A percentile compares a stretch with the other conserved stretches of the same genome.
These are phyloP conservation scores for Lipomyces oligophaga DNA, from an alignment of 805 yeast genomes.

Conservation along the genomic window DNA sequence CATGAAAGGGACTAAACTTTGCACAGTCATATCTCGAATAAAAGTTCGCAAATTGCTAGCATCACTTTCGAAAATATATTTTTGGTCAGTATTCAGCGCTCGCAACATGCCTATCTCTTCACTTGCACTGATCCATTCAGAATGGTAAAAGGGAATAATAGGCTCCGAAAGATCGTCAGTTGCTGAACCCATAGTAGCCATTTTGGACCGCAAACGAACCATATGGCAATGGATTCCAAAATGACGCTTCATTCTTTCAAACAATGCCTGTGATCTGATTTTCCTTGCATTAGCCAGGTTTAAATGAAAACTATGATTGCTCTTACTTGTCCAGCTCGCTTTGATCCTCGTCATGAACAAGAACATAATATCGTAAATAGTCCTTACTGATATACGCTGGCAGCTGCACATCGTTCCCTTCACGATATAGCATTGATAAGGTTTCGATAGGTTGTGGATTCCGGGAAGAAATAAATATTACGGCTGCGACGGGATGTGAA, in stretches of 20 bases:
- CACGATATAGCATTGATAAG: constrained; percentile 50
- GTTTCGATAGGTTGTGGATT: constrained; percentile 59
- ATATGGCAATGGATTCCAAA: constrained; percentile 38
- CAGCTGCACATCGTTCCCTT: constrained; percentile 39
- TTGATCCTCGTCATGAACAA: constrained; percentile 48
- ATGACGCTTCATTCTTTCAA: constrained; percentile 42
- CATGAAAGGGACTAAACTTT: constrained; percentile 74
- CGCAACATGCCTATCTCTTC: constrained; percentile 43
- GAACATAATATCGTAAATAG: constrained; percentile 52
- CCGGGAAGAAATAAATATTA: constrained; percentile 58
- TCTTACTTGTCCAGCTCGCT: constrained; percentile 43
- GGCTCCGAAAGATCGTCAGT: constrained; percentile 19
- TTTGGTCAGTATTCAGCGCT: constrained; percentile 16
- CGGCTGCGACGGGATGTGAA: constrained; percentile 77
- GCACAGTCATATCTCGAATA: constrained; percentile 48
- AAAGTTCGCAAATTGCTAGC: constrained; percentile 42
- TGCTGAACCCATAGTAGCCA: constrained; percentile 9
- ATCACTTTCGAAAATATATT: constrained; percentile 32
- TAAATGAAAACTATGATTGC: not conserved
- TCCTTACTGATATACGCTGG: constrained; percentile 67
- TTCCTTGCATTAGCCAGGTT: not conserved
- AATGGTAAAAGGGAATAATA: constrained; percentile 31
- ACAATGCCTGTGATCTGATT: constrained; percentile 39
- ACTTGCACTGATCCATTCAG: constrained; percentile 43
- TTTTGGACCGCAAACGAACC: constrained; percentile 24